phyloP scores from a whole-genome alignment of 2,329 filamentous ascomycete species.

The Venturia carpophila region DNA sequence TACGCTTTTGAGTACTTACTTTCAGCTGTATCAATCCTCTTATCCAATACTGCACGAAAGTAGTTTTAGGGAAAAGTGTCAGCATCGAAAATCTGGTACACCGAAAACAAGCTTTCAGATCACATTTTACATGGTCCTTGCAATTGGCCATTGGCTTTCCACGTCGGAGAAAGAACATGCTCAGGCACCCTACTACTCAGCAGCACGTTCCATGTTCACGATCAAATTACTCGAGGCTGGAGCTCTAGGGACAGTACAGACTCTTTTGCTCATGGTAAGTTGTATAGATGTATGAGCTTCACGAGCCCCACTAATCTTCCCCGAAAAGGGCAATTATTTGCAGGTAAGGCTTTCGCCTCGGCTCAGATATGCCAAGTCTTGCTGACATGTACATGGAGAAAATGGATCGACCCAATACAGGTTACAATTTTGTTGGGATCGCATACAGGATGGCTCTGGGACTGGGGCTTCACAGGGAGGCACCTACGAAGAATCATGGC shows the following conservation, averaged over 20 bases:
- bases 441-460: constrained; percentile 45
- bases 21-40: constrained; percentile 19
- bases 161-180: constrained; percentile 18
- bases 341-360: constrained; percentile 21
- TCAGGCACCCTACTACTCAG: constrained; percentile 20
- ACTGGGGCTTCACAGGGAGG: constrained; percentile 43
- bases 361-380: not conserved
- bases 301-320: not conserved
- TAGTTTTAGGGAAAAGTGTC: constrained; percentile 19
- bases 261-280: constrained; percentile 20
- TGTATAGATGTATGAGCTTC: not conserved
- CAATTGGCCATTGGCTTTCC: constrained; percentile 21
- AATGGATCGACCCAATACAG: constrained; percentile 44
- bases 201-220: constrained; percentile 15
- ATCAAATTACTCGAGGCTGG: constrained; percentile 13
- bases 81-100: constrained; percentile 3
- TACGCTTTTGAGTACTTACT: constrained; percentile 20
- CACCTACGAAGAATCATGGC: constrained; percentile 22
- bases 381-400: constrained; percentile 31
- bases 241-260: constrained; percentile 21
- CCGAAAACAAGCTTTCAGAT: constrained; percentile 19
- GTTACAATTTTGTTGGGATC: constrained; percentile 46
- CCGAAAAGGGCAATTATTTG: constrained; percentile 38
- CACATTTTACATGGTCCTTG: constrained; percentile 21
- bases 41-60: constrained; percentile 22